Percentiles rank a stretch among this genome's conserved stretches.
These are phyloP conservation scores for Solanum etuberosum DNA, from an alignment of 257 asterid species.

Conservation along the genomic window DNA sequence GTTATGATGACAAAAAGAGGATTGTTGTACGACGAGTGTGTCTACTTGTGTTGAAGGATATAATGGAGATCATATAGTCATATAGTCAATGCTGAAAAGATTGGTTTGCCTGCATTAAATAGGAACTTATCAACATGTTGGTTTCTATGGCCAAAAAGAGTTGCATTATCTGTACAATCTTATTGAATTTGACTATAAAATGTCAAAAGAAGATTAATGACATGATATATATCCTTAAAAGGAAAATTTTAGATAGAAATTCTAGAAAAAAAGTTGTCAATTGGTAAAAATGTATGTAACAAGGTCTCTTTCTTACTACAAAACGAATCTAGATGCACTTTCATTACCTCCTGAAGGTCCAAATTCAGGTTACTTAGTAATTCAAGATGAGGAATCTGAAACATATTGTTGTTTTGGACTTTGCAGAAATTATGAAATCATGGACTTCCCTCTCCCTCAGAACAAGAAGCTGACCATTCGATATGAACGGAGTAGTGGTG, in stretches of 20 bases:
- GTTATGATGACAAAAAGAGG: too few relatives aligned
- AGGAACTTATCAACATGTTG: too few relatives aligned
- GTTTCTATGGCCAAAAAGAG: too few relatives aligned
- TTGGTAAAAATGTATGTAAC: constrained; percentile 34
- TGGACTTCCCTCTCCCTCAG: constrained; percentile 48
- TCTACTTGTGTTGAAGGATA: too few relatives aligned
- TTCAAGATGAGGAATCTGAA: constrained; percentile 50
- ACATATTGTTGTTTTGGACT: constrained; percentile 41
- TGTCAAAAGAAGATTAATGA: background rate
- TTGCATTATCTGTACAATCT: too few relatives aligned
- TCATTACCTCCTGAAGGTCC: constrained; percentile 37
- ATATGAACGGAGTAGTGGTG: background rate
- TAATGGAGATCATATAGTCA: too few relatives aligned
- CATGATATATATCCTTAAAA: background rate
- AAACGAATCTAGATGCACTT: constrained; percentile 14
- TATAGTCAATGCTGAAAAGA: too few relatives aligned
- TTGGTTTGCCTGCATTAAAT: too few relatives aligned
- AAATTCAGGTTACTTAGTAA: constrained; percentile 44
- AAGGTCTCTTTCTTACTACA: constrained; percentile 37
- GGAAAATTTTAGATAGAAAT: background rate
- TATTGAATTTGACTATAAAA: too few relatives aligned
- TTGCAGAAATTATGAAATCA: constrained; percentile 24
- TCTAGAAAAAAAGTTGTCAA: background rate
- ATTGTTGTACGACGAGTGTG: too few relatives aligned
- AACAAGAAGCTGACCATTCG: constrained; percentile 28